Evolutionary conservation across 2,329 filamentous ascomycete species (phyloP), one percentile per base, ranked within the genome.

Genomic region (Cladosporium halotolerans): DNA sequence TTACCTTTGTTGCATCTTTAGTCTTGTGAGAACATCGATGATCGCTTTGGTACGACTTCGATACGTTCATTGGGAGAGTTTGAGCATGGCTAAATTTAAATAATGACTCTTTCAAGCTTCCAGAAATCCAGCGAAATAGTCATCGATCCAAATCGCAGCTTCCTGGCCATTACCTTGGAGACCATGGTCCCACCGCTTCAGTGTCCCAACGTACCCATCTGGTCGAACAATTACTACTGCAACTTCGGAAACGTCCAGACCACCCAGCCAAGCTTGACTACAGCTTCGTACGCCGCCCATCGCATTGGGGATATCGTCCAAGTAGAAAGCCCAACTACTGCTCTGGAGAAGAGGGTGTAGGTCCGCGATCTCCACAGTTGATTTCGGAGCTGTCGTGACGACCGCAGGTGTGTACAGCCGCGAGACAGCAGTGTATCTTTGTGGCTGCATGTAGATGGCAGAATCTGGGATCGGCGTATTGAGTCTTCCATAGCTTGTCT

Each of bases 121-220:
- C 61, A 79, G 64, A 53, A 78, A 76, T 0, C 68, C 66, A 14
- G 70, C 69, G 62, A 79, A 81, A 60, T 81, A 82, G 6, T 67
- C 60, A 57, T 80, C 73, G 59, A 80, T 60, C 76, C 76, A 80
- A 28, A 58, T 50, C 2, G 67, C 67, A 2, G 74, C 75, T 18
- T 64, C 57, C 9, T 55, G 39, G 0, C 67, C 72, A 1, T 62
- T 64, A 18, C 60, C 56, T 10, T 55, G 39, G 0, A 65, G 72
- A 1, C 63, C 64, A 16, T 61, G 55, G 10, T 62, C 57, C 61
- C 72, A 79, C 3, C 68, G 57, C 7, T 76, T 72, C 19, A 87
- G 69, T n/a, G 77, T 81, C 1, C 85, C 86, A 4, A 89, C 80
- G 65, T 89, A 89, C 9, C 86, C 85, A 67, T 89, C 86, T 0